phyloP scores from a whole-genome alignment of 331 rosid genomes.

The Malus hybrid region DNA sequence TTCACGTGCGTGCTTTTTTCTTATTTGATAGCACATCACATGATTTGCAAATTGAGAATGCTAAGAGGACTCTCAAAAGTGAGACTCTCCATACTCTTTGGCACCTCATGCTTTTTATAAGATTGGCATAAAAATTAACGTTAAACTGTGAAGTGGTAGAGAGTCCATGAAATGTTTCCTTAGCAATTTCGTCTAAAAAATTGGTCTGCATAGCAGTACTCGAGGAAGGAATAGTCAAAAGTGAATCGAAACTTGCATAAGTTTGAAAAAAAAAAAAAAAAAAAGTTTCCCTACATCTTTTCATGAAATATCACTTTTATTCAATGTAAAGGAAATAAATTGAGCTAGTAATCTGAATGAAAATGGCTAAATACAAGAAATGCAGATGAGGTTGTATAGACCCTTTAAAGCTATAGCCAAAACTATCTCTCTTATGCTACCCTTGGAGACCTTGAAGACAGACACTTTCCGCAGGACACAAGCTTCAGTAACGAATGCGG shows the following conservation, averaged over 20 bases:
- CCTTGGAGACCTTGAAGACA: constrained; percentile 67
- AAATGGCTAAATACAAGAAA: constrained; percentile 39
- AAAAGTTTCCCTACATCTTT: constrained; percentile 20
- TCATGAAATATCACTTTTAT: constrained; percentile 41
- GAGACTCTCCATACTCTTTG: too few species aligned
- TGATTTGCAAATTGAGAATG: too few species aligned
- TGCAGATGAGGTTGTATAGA: constrained; percentile 35
- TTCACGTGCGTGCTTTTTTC: too few species aligned
- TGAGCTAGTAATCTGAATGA: constrained; percentile 27
- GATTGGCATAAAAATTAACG: accelerated
- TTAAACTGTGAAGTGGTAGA: too few species aligned
- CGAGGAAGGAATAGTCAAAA: neutral
- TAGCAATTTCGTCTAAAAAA: too few species aligned
- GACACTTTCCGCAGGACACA: constrained; percentile 85
- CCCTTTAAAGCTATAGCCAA: constrained; percentile 29
- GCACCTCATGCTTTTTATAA: too few species aligned
- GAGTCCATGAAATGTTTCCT: too few species aligned
- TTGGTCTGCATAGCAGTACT: too few species aligned
- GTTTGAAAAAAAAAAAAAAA: neutral
- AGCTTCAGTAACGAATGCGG: constrained; percentile 71
- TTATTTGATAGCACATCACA: too few species aligned
- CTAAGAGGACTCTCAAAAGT: too few species aligned
- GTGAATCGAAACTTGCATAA: neutral
- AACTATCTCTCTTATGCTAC: constrained; percentile 23
- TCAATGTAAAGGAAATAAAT: constrained; percentile 40